phyloP scores from a whole-genome alignment of 2,329 filamentous ascomycete genomes.

The Fusarium domesticum region DNA sequence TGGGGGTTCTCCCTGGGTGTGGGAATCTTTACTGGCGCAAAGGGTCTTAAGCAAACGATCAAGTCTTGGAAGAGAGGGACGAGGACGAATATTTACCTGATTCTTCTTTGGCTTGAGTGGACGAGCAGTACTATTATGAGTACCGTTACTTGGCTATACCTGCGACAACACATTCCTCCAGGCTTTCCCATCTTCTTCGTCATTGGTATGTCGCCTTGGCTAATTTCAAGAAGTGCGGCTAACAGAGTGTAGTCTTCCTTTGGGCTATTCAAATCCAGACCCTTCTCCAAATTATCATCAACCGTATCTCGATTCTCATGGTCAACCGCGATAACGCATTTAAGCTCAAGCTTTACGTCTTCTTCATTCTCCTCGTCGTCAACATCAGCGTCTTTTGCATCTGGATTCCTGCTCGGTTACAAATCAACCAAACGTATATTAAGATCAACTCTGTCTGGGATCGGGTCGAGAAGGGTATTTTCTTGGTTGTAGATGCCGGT shows the following conservation, averaged over 20 bases:
- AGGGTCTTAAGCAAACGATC: constrained; percentile 21
- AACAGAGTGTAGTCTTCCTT: constrained; percentile 28
- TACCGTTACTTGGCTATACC: constrained; percentile 26
- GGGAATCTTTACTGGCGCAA: constrained; percentile 24
- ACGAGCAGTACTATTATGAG: constrained; percentile 27
- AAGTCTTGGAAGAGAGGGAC: constrained; percentile 18
- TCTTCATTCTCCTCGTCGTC: constrained; percentile 41
- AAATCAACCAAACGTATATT: constrained; percentile 38
- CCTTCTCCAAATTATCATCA: constrained; percentile 52
- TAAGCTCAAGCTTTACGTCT: constrained; percentile 43
- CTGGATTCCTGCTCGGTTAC: constrained; percentile 48
- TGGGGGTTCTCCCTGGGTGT: constrained; percentile 29
- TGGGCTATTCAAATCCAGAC: constrained; percentile 40
- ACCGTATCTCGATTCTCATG: constrained; percentile 46
- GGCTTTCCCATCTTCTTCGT: constrained; percentile 33
- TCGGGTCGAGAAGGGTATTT: constrained; percentile 48
- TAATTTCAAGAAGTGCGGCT: no score
- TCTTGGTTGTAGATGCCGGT: constrained; percentile 43
- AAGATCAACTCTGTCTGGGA: constrained; percentile 49
- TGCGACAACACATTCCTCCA: constrained; percentile 21
- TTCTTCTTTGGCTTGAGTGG: constrained; percentile 24
- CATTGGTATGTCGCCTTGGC: constrained; percentile 29
- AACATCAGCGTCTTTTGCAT: constrained; percentile 51
- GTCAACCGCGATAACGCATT: constrained; percentile 34
- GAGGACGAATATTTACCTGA: constrained; percentile 21